phyloP scores from a whole-genome alignment of 345 rosid species.

The Citrus mangshanensis region DNA sequence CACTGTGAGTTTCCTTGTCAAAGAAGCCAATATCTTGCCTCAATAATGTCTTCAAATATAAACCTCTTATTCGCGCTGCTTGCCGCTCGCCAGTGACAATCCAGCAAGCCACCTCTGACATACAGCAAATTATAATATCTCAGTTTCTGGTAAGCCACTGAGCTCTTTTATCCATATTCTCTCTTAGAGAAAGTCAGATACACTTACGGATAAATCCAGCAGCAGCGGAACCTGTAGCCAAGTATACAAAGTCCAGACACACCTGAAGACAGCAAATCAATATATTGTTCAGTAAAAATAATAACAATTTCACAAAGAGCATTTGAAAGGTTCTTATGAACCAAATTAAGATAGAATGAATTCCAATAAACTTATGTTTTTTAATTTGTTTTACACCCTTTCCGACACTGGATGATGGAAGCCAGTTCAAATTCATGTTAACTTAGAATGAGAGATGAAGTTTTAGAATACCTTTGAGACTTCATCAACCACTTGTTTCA shows the following conservation, averaged over 20 bases:
- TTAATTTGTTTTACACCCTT: no score
- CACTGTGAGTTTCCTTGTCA: conserved; percentile 44
- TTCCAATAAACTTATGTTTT: neutral
- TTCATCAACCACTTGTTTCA: conserved; percentile 8
- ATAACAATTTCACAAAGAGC: neutral
- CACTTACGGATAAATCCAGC: conserved; percentile 28
- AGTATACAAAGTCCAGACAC: conserved; percentile 29
- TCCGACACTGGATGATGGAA: neutral
- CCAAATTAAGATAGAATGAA: neutral
- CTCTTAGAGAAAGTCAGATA: neutral
- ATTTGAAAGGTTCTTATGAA: neutral
- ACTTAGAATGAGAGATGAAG: neutral
- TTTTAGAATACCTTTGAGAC: conserved; percentile 34
- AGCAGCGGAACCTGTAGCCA: conserved; percentile 31
- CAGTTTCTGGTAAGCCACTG: neutral
- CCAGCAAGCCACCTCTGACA: conserved; percentile 53
- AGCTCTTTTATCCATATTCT: neutral
- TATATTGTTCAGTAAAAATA: neutral
- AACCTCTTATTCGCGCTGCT: conserved; percentile 38
- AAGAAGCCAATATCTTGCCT: conserved; percentile 51
- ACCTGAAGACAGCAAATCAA: conserved; percentile 19
- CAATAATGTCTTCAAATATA: conserved; percentile 41
- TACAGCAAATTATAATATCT: neutral
- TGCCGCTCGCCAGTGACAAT: conserved; percentile 54
- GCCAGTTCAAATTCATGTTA: neutral